Evolutionary conservation across 768 basidiomycete genomes (phyloP), one percentile per base, ranked within the genome.

Genomic region (Lenzites betulinus): DNA sequence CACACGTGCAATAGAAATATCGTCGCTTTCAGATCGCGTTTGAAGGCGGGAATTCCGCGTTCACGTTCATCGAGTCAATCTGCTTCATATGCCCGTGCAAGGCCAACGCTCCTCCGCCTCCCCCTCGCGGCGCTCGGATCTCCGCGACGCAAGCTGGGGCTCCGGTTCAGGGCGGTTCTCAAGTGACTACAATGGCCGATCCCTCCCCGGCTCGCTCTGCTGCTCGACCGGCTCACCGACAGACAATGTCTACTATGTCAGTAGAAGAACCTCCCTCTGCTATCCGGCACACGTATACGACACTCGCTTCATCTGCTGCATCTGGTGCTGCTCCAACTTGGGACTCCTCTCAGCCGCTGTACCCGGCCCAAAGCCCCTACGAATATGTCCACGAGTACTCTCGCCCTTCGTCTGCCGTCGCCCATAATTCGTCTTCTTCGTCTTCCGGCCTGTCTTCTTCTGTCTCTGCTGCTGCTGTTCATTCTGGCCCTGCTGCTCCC

Each of bases 11-110:
- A 7, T n/a, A 92, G 90, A 73, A 78, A 2, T 90, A 87, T 70
- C 84, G 88, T 51, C 86, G 90, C 16, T 90, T 93, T 66, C 90
- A 93, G 69, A 79, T 92, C 28, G 85, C 86, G 22, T 91, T 93
- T 62, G 69, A 76, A 51, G 77, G 79, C n/a, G 52, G 76, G 16
- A 59, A 70, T 2, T 79, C 82, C 33, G 83, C 85, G 0, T 69
- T 75, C 2, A 79, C 83, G 63, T 88, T 89, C 62, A 81, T 91
- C 58, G 78, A 84, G 28, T 74, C 81, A 5, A 85, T 92, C 66
- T 80, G 81, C 49, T 75, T 80, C 6, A 81, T 92, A 41, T 92
- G 90, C 68, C 90, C 90, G 4, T 93, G 90, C 77, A 88, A 86
- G 71, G 75, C 81, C 38, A 89, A 83, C 62, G 75, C 78, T 3